A percentile compares a stretch with the other conserved stretches of the same genome.
Evolutionary conservation across 2,329 filamentous ascomycete genomes (phyloP).

Genomic region (Monascus ruber): DNA sequence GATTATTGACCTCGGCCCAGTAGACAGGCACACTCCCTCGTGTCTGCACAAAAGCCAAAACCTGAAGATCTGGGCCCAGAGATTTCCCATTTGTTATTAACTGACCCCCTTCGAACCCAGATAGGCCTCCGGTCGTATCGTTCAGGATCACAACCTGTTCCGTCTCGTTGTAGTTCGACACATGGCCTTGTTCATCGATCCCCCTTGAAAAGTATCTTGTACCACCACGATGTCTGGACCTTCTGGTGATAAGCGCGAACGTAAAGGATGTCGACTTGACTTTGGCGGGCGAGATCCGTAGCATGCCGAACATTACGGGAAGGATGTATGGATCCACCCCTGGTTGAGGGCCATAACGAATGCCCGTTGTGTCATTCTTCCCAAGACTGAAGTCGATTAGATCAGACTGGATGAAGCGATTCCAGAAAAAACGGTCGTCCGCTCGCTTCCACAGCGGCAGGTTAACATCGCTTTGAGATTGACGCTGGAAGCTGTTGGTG

Average conservation of each 20-base stretch:
- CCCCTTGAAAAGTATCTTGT: conserved; percentile 93
- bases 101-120: conserved; percentile 67
- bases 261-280: conserved; percentile 79
- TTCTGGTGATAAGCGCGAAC: conserved; percentile 74
- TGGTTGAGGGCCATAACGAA: conserved; percentile 48
- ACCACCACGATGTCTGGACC: conserved; percentile 77
- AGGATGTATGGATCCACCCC: conserved; percentile 84
- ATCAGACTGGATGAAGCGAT: conserved; percentile 81
- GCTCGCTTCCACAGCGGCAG: conserved; percentile 79
- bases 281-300: conserved; percentile 76
- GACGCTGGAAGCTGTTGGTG: conserved; percentile 93
- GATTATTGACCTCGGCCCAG: conserved; percentile 91
- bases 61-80: conserved; percentile 64
- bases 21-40: conserved; percentile 90
- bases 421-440: conserved; percentile 99
- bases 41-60: conserved; percentile 91
- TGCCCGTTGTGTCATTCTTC: conserved; percentile 34
- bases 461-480: conserved; percentile 61
- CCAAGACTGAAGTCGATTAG: conserved; percentile 76
- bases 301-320: conserved; percentile 91
- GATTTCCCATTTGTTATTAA: conserved; percentile 65
- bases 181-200: conserved; percentile 83
- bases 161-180: conserved; percentile 98
- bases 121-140: conserved; percentile 61
- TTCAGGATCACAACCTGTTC: conserved; percentile 88